Base-by-base conservation (phyloP, 2,329 filamentous ascomycete genomes). In the Colletotrichum cordylinicola region DNA sequence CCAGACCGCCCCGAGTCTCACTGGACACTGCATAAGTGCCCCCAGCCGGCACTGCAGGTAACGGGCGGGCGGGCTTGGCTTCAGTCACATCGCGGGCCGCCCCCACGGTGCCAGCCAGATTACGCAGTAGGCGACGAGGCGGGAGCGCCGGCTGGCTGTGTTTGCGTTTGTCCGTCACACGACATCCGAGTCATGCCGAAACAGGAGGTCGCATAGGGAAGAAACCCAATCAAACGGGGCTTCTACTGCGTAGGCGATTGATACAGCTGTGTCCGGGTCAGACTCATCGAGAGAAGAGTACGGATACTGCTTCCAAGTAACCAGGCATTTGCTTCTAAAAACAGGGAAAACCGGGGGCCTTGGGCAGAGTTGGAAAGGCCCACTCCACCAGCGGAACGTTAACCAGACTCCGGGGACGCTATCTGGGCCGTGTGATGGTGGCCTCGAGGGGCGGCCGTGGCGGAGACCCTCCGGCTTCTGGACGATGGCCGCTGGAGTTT, bases 321-420 rank as follows among this genome's bases (percentile, higher is more conserved):
- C n/a, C 29, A 9, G 12, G 33, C 13, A 37, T 10, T 21, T 37
- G 31, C 16, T 31, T 37, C n/a, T 37, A 27, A 56, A 66, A 67
- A 27, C 52, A 39, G 39, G 62, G 37, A 52, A 29, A 37, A 56
- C 13, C n/a, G 12, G 33, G 27, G 27, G n/a, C 33, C 7, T 18
- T 48, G 61, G 27, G 31, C 39, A 37, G 37, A 48, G 21, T 10
- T 31, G 24, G 64, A 39, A 16, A 9, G 68, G 13, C 24, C 62
- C 62, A 60, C 64, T 27, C 10, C 48, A 35, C 60, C 69, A 52
- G 56, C 18, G 58, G 35, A 69, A 48, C 64, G 70, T 68, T 60
- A 48, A 37, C 69, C 55, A 60, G 70, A 73, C 73, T 64, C 64
- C 64, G 33, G 70, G 56, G 62, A 67, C 61, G 55, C 69, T 48